Evolutionary conservation across 495 filamentous ascomycete species (phyloP), one percentile per base, ranked within the genome.

Genomic region (Pyronema omphalodes): DNA sequence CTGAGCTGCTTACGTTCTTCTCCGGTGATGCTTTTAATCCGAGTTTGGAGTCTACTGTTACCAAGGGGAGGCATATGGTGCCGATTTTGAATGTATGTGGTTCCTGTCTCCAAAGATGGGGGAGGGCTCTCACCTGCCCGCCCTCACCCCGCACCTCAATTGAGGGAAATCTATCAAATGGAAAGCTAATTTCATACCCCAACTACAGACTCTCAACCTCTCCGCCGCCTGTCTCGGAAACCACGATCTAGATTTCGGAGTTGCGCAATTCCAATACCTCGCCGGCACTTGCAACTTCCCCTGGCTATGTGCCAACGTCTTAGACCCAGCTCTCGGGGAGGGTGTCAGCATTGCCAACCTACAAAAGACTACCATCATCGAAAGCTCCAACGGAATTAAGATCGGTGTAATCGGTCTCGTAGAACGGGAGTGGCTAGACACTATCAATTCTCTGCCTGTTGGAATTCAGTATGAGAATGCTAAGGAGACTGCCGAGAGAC

Each of bases 211-310:
- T 29, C 23, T 29, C 23, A 29, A 29, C 23, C 23, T 29, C 23
- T 29, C 23, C 63, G 82, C 81, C 17, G 84, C 86, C 4, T 82
- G 84, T 69, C 74, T 87, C 52, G 88, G 88, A 76, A 94, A 94
- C 64, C 88, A 94, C 67, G 88, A 94, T 64, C 78, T 94, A 37
- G 88, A 94, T 66, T 94, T 94, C 61, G 88, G 88, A n/a, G 82
- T 89, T 15, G 67, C 71, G 8, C 86, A 93, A 62, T 84, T 85
- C 63, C 75, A 73, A 17, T 72, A 89, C 64, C 68, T 94, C 15
- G 74, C 78, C 7, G 71, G 71, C 5, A 78, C 84, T 61, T 91
- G 86, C 70, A 71, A 71, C 15, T 94, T 94, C 55, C 88, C 88
- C 2, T 94, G 88, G 88, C 76, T 94, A 1, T 70, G 91, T 12